Base-by-base conservation (phyloP, 2,329 filamentous ascomycete species). In the Colletotrichum tofieldiae region DNA sequence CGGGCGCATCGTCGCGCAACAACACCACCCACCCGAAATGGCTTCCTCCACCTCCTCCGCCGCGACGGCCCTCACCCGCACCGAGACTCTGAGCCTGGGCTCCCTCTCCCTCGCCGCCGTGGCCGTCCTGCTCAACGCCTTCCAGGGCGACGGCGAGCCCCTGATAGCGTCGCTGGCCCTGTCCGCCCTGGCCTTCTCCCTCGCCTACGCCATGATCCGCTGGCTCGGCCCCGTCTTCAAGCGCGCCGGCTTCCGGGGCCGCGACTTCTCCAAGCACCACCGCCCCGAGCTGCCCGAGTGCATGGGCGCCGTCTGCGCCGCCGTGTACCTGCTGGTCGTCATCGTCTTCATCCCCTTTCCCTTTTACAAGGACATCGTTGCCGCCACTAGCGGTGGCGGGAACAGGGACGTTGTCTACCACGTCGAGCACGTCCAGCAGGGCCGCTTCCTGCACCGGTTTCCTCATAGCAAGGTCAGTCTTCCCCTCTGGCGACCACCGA, bases 331-430 rank as follows among this genome's bases (percentile, higher is more conserved):
- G 54, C 88, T 99, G 75, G 89, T 92, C 61, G 88, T 98, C 76
- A 97, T 98, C 76, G 85, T 94, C 74, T 99, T 99, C 81, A 95
- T 98, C 71, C 96, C 96, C 0, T 98, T 98, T 82, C 94, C 95
- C 1, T 98, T 99, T 82, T 98, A 98, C 86, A 97, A 98, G 84
- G 96, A 98, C 81, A 97, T 99, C 76, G 95, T 98, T 35, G 94
- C 94, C 20, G 95, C 95, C 49, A 98, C 96, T 26, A 97, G 94
- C 75, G 96, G 95, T 74, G 95, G 95, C 75, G 95, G 95, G 60
- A 98, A 98, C 82, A 88, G 94, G 75, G 96, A 98, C 84, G 91
- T 96, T 7, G 93, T 97, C 16, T 83, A 94, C 77, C 90, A 93
- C 79, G 85, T 91, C 55, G 89, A 93, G 75, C 87, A 94, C 74